A percentile compares a stretch with the other conserved stretches of the same genome.
Evolutionary conservation across 192 early-diverging fungal species (phyloP).

Genomic region (Mortierella antarctica): DNA sequence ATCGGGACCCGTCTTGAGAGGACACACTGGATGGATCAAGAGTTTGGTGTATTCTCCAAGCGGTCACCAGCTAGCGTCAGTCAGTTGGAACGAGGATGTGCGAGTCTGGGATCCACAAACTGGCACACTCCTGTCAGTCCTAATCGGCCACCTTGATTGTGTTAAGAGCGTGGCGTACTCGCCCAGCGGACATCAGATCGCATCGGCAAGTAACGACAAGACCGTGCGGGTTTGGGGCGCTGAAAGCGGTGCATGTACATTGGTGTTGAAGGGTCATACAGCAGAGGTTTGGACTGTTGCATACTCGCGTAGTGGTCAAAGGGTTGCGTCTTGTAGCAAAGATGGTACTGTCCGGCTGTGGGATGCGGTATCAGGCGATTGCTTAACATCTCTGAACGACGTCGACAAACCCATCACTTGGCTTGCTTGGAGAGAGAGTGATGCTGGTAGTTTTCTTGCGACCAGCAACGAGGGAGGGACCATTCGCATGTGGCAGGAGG

Average conservation of each 20-base stretch:
- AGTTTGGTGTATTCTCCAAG: background rate
- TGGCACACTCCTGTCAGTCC: background rate
- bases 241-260: background rate
- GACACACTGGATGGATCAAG: background rate
- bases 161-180: background rate
- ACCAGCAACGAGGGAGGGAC: too few relatives aligned
- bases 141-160: background rate
- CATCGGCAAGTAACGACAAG: background rate
- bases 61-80: background rate
- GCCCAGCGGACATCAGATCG: background rate
- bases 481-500: too few relatives aligned
- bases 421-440: too few relatives aligned
- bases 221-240: background rate
- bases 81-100: background rate
- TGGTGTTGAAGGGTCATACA: background rate
- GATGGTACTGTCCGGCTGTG: background rate
- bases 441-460: too few relatives aligned
- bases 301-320: background rate
- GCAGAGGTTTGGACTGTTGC: too few relatives aligned
- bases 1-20: conserved; percentile 1
- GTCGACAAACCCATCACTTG: too few relatives aligned
- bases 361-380: background rate
- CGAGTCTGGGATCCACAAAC: background rate
- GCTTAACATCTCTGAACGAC: too few relatives aligned
- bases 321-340: background rate